Percentiles rank a stretch among this genome's conserved stretches.
Conservation (phyloP, 2,329 filamentous ascomycete genomes). For the Aspergillus latus region DNA sequence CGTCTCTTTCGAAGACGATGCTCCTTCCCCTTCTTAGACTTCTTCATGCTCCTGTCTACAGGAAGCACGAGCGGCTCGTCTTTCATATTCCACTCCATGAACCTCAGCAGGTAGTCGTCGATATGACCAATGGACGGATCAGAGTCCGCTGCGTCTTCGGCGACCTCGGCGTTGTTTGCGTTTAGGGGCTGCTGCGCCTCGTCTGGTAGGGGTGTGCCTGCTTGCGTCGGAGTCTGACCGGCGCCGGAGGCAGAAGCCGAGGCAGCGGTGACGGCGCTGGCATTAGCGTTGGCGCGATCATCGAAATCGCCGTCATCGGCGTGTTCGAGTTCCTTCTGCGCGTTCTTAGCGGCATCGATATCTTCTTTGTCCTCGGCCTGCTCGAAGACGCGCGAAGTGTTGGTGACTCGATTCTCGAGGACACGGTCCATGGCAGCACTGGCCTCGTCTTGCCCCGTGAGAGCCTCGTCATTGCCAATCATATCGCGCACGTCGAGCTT, state of each 20-base stretch:
- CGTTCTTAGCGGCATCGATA: slow-evolving; percentile 79
- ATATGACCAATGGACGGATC: slow-evolving; percentile 59
- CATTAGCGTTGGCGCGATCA: slow-evolving; percentile 51
- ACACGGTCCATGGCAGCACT: slow-evolving; percentile 84
- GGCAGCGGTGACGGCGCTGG: slow-evolving; percentile 30
- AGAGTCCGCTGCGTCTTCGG: slow-evolving; percentile 32
- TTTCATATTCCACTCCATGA: slow-evolving; percentile 62
- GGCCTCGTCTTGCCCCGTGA: slow-evolving; percentile 69
- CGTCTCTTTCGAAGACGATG: slow-evolving; percentile 44
- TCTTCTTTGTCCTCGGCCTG: slow-evolving; percentile 92
- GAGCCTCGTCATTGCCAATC: slow-evolving; percentile 54
- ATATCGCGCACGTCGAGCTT: slow-evolving; percentile 70
- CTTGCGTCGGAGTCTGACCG: slow-evolving; percentile 30
- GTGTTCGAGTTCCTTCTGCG: slow-evolving; percentile 81
- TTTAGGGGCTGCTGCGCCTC: slow-evolving; percentile 15
- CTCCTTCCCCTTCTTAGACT: slow-evolving; percentile 49
- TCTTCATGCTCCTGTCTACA: slow-evolving; percentile 50
- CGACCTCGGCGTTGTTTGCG: slow-evolving; percentile 15
- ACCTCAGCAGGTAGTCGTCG: slow-evolving; percentile 72
- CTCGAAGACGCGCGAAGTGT: slow-evolving; percentile 72
- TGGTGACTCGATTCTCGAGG: slow-evolving; percentile 66
- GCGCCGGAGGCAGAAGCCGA: neutral
- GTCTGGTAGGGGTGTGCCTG: slow-evolving; percentile 30
- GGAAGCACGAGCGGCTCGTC: slow-evolving; percentile 51
- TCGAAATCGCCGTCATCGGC: slow-evolving; percentile 84